Evolutionary conservation across 495 filamentous ascomycete genomes (phyloP).

Genomic region (Daldinia grandis): DNA sequence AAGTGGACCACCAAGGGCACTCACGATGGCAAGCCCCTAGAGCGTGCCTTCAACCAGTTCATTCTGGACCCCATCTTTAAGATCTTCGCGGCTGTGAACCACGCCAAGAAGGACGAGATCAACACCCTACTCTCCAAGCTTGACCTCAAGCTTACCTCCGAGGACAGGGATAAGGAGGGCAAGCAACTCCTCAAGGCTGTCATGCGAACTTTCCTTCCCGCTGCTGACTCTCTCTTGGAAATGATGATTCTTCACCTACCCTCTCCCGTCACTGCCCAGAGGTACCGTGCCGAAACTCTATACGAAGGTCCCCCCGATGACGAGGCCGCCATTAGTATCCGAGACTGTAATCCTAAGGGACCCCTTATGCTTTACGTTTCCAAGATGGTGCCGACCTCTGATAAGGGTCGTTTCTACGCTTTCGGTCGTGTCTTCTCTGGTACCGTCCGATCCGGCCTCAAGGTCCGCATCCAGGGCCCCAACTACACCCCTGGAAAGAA

Average conservation of each 20-base stretch:
- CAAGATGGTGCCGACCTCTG: slow-evolving; percentile 99
- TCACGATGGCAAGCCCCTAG: slow-evolving; percentile 84
- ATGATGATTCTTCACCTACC: slow-evolving; percentile 99
- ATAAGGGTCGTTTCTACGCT: slow-evolving; percentile 99
- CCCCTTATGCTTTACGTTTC: slow-evolving; percentile 99
- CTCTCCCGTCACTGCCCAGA: slow-evolving; percentile 95
- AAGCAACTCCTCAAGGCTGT: slow-evolving; percentile 96
- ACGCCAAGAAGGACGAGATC: slow-evolving; percentile 98
- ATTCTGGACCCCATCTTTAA: slow-evolving; percentile 99
- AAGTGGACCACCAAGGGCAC: slow-evolving; percentile 93
- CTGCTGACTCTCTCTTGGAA: slow-evolving; percentile 97
- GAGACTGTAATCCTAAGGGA: slow-evolving; percentile 96
- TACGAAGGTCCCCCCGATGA: slow-evolving; percentile 98
- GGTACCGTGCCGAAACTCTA: slow-evolving; percentile 96
- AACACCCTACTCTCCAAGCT: slow-evolving; percentile 85
- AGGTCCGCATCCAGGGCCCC: slow-evolving; percentile 99
- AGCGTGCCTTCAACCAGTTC: slow-evolving; percentile 99
- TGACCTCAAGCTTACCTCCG: slow-evolving; percentile 81
- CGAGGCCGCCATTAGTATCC: slow-evolving; percentile 90
- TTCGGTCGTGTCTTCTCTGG: slow-evolving; percentile 99
- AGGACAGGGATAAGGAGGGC: slow-evolving; percentile 95
- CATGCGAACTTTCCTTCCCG: slow-evolving; percentile 98
- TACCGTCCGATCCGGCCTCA: slow-evolving; percentile 95
- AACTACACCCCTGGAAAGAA: slow-evolving; percentile 99
- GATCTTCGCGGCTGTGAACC: slow-evolving; percentile 94